Base-by-base conservation (phyloP, 1,284 basidiomycete species). In the Bondarzewia mesenterica region DNA sequence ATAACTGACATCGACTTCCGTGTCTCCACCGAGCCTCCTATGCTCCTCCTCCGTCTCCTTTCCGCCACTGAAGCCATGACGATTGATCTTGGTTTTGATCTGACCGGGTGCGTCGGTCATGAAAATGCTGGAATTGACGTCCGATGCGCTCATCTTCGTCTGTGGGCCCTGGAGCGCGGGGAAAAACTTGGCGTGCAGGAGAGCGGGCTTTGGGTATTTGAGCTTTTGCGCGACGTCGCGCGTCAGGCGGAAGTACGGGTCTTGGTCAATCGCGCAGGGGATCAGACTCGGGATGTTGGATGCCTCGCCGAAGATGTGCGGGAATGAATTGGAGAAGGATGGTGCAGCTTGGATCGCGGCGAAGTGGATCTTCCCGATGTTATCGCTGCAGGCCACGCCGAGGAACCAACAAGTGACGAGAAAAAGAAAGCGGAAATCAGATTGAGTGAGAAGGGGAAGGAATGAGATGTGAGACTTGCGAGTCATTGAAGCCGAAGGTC, bases 21-120 rank as follows among this genome's bases (percentile, higher is more conserved):
- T 86, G 65, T 98, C 80, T 1, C 96, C 96, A 5, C 96, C 96
- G 21, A 89, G 67, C 59, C 74, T 74, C 53, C 92, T 66, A 66
- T 99, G 96, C 56, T 97, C 91, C 66, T 98, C 95, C 62, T 93
- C 84, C 10, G 92, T 95, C 66, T 94, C 94, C 62, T 76, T 77
- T 26, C 92, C 92, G 27, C 92, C 92, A 0, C 88, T 91, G 66
- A 94, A 94, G 2, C 89, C 92, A 60, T 94, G 89, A 60, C 78
- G 85, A 64, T 93, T 97, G 64, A 99, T 85, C 74, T 99, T 99
- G 67, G 93, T 98, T 74, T 97, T 96, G 72, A 99, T 97, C 68
- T 94, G 89, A 56, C 83, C 85, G 15, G 85, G 75, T 48, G 88
- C 92, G 65, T 99, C 96, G 45, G 79, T 92, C 94, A 99, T 97